Percentiles rank a stretch among this genome's conserved stretches.
phyloP scores from a whole-genome alignment of 2,329 filamentous ascomycete species.

The Immersiporthe knoxdaviesiana region DNA sequence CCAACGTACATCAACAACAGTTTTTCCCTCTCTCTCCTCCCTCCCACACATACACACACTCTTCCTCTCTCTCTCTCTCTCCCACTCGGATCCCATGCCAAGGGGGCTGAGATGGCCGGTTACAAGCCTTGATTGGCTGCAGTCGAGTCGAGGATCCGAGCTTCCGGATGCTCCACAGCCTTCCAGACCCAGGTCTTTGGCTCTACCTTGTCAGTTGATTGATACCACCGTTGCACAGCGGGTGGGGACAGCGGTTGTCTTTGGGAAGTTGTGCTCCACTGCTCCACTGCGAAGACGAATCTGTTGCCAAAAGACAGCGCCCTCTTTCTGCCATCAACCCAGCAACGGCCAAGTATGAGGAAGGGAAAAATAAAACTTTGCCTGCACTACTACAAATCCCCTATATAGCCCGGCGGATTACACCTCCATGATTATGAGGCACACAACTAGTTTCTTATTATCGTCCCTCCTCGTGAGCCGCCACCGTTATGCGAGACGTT shows the following conservation, averaged over 20 bases:
- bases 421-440: not conserved
- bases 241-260: slow-evolving; percentile 1
- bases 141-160: not conserved
- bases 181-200: not conserved
- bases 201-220: not conserved
- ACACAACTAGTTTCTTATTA: not conserved
- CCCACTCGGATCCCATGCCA: not conserved
- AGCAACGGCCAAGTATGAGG: not conserved
- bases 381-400: not conserved
- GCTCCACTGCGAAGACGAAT: slow-evolving; percentile 1
- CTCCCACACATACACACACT: too few relatives aligned
- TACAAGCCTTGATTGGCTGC: slow-evolving; percentile 2
- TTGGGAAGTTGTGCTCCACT: not conserved
- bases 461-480: not conserved
- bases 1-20: not conserved
- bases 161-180: slow-evolving; percentile 5
- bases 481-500: not conserved
- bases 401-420: not conserved
- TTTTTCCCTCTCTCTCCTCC: not conserved
- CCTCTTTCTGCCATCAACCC: not conserved
- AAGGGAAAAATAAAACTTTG: too few relatives aligned
- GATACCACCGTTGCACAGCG: slow-evolving; percentile 14
- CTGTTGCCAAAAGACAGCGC: not conserved
- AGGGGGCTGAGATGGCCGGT: not conserved
- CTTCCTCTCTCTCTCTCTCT: not conserved